Evolutionary conservation across 306 rosid species (phyloP).

Genomic region (Mimosa bimucronata): DNA sequence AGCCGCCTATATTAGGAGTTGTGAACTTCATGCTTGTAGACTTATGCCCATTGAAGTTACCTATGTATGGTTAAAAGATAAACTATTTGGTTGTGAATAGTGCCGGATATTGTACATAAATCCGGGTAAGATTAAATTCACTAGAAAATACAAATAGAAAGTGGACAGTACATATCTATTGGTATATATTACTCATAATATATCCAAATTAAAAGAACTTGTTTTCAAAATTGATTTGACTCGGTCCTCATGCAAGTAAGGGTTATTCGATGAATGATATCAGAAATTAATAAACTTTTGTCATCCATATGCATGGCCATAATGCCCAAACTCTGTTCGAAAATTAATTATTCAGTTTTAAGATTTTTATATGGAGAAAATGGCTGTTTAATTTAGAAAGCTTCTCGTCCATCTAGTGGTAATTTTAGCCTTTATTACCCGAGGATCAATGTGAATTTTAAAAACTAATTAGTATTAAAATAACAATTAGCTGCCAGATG

Average conservation of each 20-base stretch:
- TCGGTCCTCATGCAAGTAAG: background rate
- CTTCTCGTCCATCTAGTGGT: background rate
- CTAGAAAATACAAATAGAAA: background rate
- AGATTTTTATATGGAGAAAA: too few relatives aligned
- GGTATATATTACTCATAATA: background rate
- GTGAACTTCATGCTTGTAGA: background rate
- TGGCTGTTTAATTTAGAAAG: background rate
- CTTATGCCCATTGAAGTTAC: too few relatives aligned
- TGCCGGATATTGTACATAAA: too few relatives aligned
- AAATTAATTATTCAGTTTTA: too few relatives aligned
- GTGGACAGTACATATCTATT: background rate
- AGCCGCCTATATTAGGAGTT: background rate
- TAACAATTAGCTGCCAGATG: background rate
- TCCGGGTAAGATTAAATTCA: too few relatives aligned
- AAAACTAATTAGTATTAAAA: background rate
- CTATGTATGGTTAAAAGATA: too few relatives aligned
- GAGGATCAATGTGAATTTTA: too few relatives aligned
- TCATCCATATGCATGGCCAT: background rate
- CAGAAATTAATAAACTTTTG: background rate
- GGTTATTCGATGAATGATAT: background rate
- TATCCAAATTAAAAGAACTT: background rate
- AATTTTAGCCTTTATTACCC: too few relatives aligned
- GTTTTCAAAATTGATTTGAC: background rate
- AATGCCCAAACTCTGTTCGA: background rate
- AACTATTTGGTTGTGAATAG: too few relatives aligned